phyloP scores from a whole-genome alignment of 2,329 filamentous ascomycete species.

The Exophiala phaeomuriformis region DNA sequence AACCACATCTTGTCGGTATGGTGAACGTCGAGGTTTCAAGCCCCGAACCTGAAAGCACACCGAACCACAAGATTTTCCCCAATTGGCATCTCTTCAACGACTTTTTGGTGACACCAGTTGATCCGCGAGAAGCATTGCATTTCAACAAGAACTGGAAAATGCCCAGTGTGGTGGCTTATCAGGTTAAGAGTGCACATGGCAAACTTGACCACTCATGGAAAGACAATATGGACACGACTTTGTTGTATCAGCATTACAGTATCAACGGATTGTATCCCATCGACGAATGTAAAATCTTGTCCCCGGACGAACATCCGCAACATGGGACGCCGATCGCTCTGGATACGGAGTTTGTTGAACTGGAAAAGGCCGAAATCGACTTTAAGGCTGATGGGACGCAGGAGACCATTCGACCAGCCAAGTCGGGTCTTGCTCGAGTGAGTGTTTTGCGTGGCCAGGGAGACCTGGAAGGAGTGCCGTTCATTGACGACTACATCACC shows the following conservation, averaged over 20 bases:
- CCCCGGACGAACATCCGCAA: constrained; percentile 57
- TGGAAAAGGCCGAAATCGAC: constrained; percentile 89
- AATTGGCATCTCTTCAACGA: constrained; percentile 95
- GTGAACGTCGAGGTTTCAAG: constrained; percentile 62
- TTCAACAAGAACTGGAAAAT: constrained; percentile 92
- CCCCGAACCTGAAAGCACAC: constrained; percentile 54
- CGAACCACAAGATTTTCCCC: constrained; percentile 50
- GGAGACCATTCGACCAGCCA: constrained; percentile 83
- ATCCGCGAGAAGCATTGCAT: constrained; percentile 72
- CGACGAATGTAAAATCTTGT: constrained; percentile 34
- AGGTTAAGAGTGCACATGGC: constrained; percentile 73
- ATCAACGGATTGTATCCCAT: constrained; percentile 37
- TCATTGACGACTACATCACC: constrained; percentile 95
- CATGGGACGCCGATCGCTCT: constrained; percentile 74
- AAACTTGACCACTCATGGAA: constrained; percentile 82
- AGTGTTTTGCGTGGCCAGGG: constrained; percentile 79
- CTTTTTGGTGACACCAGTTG: constrained; percentile 77
- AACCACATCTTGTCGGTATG: constrained; percentile 83
- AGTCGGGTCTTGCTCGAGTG: constrained; percentile 84
- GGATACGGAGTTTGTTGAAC: constrained; percentile 91
- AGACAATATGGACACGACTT: constrained; percentile 68
- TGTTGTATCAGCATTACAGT: constrained; percentile 69
- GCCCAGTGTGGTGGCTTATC: constrained; percentile 79
- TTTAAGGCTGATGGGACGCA: constrained; percentile 91
- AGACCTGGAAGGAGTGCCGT: constrained; percentile 69